Evolutionary conservation across 1,284 basidiomycete species (phyloP), one percentile per base, ranked within the genome.

Genomic region (Rhodotorula sp.): DNA sequence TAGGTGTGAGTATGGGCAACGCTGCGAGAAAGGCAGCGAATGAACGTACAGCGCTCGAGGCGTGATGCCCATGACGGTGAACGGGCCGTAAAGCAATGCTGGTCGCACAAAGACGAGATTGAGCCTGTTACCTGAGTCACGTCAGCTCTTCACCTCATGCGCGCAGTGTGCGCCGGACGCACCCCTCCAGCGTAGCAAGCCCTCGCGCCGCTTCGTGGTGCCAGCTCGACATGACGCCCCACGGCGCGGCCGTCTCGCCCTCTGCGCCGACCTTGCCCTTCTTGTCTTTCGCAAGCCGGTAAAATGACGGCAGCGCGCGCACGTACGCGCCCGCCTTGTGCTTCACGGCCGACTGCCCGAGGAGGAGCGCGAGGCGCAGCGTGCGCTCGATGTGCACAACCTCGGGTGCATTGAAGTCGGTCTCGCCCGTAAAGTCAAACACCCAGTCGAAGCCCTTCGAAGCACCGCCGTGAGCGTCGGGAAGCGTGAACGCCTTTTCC

Each of bases 311-410:
- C 12, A 75, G 59, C 3, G 48, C 17, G 5, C 72, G 64, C 14
- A 74, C 57, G 63, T 73, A 75, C 17, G 46, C 67, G 25, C 65
- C 65, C 9, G 59, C 64, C 1, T 67, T 53, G 34, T 44, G 42
- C 19, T 44, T 49, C n/a, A 66, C 64, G 14, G 74, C 74, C 1
- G 64, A 44, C 3, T 46, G 25, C 8, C 69, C 72, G 23, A 75
- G 66, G 44, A 61, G 27, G 16, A 73, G 34, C 0, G 74, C 74
- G 34, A 75, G 69, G 2, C 65, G 53, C 4, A 75, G 59, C 2
- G 74, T 75, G 3, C 74, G 72, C 23, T 75, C 74, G 53, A 70
- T 41, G 49, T 75, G 74, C 23, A 72, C 74, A 19, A 57, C 17
- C 5, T 73, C 74, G 12, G 66, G 67, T 4, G 63, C 34, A 10